Conservation (phyloP, 495 filamentous ascomycete genomes). For the Xylaria venustula region DNA sequence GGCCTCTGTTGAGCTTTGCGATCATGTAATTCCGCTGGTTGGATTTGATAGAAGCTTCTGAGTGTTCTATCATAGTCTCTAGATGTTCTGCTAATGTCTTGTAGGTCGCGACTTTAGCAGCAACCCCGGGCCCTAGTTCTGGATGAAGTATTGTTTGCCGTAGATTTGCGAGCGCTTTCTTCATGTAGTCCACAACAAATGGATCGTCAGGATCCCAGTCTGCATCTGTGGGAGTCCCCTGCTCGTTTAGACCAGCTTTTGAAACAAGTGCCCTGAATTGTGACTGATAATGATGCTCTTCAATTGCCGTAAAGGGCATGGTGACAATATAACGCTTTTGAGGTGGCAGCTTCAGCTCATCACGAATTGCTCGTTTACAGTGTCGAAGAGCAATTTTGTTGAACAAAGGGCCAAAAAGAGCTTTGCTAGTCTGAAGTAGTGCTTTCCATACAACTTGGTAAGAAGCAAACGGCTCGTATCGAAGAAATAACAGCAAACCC, state of each 20-base stretch:
- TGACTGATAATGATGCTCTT: conserved; percentile 80
- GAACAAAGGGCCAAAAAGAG: conserved; percentile 65
- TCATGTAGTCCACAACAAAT: conserved; percentile 61
- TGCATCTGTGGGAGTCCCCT: conserved; percentile 58
- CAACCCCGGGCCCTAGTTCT: conserved; percentile 55
- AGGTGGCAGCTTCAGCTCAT: conserved; percentile 68
- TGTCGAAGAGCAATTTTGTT: conserved; percentile 72
- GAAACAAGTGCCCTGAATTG: conserved; percentile 71
- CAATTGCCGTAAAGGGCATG: conserved; percentile 81
- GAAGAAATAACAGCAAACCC: conserved; percentile 78
- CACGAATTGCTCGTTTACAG: conserved; percentile 74
- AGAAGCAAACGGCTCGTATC: conserved; percentile 70
- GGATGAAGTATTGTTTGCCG: conserved; percentile 88
- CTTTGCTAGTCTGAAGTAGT: conserved; percentile 57
- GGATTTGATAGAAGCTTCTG: conserved; percentile 57
- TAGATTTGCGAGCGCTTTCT: conserved; percentile 50
- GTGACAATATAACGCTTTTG: conserved; percentile 87
- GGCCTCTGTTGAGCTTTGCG: conserved; percentile 64
- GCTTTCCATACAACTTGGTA: conserved; percentile 63
- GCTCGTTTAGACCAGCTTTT: conserved; percentile 60
- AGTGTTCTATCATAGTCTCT: conserved; percentile 84
- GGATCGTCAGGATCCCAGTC: conserved; percentile 64
- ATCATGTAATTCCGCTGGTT: conserved; percentile 66
- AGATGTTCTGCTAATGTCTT: conserved; percentile 79
- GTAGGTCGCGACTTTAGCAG: conserved; percentile 56